Evolutionary conservation across 2,329 filamentous ascomycete species (phyloP).

Genomic region (Pseudocercospora pini-densiflorae): DNA sequence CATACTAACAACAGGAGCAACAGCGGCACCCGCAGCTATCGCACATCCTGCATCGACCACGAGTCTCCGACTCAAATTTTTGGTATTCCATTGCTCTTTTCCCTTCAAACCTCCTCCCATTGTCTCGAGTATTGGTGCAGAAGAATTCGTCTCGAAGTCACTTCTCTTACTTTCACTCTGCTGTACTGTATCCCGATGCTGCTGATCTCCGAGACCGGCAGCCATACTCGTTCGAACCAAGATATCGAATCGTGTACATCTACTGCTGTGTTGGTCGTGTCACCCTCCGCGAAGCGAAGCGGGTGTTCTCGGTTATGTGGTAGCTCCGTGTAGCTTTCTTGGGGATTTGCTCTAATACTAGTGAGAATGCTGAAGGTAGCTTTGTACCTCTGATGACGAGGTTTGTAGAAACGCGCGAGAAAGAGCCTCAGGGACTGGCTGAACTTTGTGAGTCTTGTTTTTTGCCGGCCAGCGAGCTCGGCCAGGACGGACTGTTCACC

Average conservation of each 20-base stretch:
- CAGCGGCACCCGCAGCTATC: conserved; percentile 70
- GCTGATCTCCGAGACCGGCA: conserved; percentile 25
- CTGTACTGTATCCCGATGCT: conserved; percentile 18
- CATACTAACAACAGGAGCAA: conserved; percentile 83
- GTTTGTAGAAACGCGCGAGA: not conserved
- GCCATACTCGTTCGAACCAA: conserved; percentile 28
- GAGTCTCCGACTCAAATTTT: conserved; percentile 69
- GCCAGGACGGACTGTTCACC: too few relatives aligned
- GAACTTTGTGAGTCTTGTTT: not conserved
- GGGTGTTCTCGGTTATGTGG: not conserved
- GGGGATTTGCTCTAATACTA: not conserved
- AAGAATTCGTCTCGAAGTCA: conserved; percentile 8
- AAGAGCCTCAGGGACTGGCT: conserved; percentile 5
- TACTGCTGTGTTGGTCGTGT: not conserved
- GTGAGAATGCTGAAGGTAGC: not conserved
- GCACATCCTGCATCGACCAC: conserved; percentile 72
- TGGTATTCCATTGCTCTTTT: conserved; percentile 69
- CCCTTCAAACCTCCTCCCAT: conserved; percentile 5
- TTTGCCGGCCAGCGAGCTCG: not conserved
- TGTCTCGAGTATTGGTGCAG: conserved; percentile 15
- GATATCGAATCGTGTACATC: conserved; percentile 18
- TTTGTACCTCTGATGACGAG: not conserved
- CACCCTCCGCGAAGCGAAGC: not conserved
- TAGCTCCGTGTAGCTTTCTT: not conserved
- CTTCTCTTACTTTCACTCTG: not conserved